phyloP scores from a whole-genome alignment of 441 rosid species.

The Eruca vesicaria region DNA sequence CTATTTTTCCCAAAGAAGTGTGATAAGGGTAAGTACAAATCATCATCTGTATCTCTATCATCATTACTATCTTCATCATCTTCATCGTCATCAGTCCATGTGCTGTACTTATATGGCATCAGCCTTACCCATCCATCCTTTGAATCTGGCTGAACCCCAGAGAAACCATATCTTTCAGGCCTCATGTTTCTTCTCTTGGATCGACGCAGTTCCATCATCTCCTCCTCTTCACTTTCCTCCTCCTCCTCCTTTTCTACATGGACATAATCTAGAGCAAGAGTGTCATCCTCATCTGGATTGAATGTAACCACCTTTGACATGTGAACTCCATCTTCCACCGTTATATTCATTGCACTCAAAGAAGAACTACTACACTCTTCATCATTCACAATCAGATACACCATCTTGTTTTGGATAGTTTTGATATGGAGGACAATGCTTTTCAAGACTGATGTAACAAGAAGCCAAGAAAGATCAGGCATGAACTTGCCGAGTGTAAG shows the following conservation, averaged over 20 bases:
- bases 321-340: conserved; percentile 45
- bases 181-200: conserved; percentile 66
- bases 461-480: conserved; percentile 66
- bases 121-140: conserved; percentile 52
- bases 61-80: conserved; percentile 1
- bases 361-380: conserved; percentile 26
- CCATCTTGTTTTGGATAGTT: conserved; percentile 57
- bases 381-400: conserved; percentile 56
- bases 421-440: conserved; percentile 49
- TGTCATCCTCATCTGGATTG: conserved; percentile 31
- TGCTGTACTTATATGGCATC: conserved; percentile 46
- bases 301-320: conserved; percentile 44
- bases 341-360: conserved; percentile 51
- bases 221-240: conserved; percentile 31
- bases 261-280: conserved; percentile 12
- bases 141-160: conserved; percentile 41
- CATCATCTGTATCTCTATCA: conserved; percentile 27
- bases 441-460: conserved; percentile 68
- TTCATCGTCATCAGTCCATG: conserved; percentile 36
- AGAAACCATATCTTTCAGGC: conserved; percentile 65
- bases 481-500: conserved; percentile 61
- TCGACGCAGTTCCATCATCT: conserved; percentile 57
- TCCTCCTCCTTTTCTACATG: not conserved
- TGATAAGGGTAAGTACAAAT: conserved; percentile 56
- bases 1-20: conserved; percentile 34